Evolutionary conservation across 352 stramenopile genomes (phyloP).

Genomic region (Globisporangium nodosum): DNA sequence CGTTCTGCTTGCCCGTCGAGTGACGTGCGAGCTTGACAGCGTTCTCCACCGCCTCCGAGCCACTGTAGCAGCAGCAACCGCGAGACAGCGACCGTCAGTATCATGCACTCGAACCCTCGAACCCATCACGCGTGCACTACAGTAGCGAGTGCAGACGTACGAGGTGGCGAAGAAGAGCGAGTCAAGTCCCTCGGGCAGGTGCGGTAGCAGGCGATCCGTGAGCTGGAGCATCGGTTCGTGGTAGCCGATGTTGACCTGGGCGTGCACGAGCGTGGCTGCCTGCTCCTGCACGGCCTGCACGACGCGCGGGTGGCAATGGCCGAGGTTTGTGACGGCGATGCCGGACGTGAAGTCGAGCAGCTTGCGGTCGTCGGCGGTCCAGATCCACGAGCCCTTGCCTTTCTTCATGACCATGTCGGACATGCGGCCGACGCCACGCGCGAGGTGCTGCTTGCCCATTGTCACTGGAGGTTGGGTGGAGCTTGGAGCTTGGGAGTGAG

Average conservation of each 20-base stretch:
- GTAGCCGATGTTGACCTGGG: slow-evolving; percentile 91
- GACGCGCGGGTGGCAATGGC: slow-evolving; percentile 91
- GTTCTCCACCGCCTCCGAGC: slow-evolving; percentile 92
- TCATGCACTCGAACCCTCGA: background rate
- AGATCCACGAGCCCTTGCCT: slow-evolving; percentile 84
- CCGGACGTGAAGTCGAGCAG: slow-evolving; percentile 91
- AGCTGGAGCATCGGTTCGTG: slow-evolving; percentile 91
- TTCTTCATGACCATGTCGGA: slow-evolving; percentile 81
- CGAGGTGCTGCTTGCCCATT: slow-evolving; percentile 71
- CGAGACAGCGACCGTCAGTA: slow-evolving; percentile 4
- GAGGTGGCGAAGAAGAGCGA: slow-evolving; percentile 89
- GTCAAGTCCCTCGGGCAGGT: slow-evolving; percentile 77
- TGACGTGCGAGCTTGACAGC: slow-evolving; percentile 91
- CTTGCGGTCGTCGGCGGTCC: slow-evolving; percentile 83
- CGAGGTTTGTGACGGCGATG: slow-evolving; percentile 91
- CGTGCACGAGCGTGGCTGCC: slow-evolving; percentile 83
- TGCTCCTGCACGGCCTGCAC: slow-evolving; percentile 89
- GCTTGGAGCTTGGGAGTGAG: background rate
- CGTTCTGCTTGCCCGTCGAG: slow-evolving; percentile 82
- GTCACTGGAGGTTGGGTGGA: background rate
- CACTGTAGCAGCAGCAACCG: slow-evolving; percentile 26
- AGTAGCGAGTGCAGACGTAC: slow-evolving; percentile 8
- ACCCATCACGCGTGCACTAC: too few relatives aligned
- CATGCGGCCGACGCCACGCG: slow-evolving; percentile 77
- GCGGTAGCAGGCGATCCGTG: slow-evolving; percentile 68